phyloP scores from a whole-genome alignment of 2,329 filamentous ascomycete species.

The Alternaria panax region DNA sequence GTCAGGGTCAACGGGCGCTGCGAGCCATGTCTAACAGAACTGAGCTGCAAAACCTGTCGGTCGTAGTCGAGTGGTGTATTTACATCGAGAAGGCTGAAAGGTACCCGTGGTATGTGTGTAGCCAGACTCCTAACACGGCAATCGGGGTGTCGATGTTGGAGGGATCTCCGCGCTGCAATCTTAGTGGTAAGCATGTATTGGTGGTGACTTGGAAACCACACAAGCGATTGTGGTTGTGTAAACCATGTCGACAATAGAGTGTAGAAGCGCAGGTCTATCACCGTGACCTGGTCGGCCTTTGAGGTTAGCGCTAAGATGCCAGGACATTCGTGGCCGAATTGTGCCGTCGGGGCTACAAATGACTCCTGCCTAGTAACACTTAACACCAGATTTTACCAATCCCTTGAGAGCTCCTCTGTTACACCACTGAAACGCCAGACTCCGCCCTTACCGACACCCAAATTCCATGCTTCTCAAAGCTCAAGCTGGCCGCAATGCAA shows the following conservation, averaged over 20 bases:
- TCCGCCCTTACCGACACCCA: neutral
- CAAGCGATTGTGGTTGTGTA: neutral
- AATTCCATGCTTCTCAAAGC: constrained; percentile 10
- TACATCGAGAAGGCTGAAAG: constrained; percentile 21
- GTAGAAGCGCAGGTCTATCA: neutral
- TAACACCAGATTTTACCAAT: neutral
- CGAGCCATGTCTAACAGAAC: constrained; percentile 16
- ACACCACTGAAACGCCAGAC: neutral
- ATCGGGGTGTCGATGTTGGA: neutral
- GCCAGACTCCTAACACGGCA: constrained; percentile 1
- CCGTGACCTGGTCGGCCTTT: neutral
- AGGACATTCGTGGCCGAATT: neutral
- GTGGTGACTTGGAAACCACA: neutral
- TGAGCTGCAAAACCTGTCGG: constrained; percentile 16
- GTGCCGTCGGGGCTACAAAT: neutral
- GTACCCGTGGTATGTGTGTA: constrained; percentile 13
- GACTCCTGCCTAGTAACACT: neutral
- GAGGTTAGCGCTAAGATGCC: neutral
- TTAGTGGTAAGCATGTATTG: neutral
- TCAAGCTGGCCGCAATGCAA: constrained; percentile 16
- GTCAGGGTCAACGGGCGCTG: constrained; percentile 21
- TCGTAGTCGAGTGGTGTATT: constrained; percentile 19
- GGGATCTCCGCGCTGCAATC: neutral
- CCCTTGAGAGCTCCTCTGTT: constrained; percentile 12
- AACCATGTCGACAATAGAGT: neutral